These are phyloP conservation scores for Fusarium tricinctum DNA, from an alignment of 2,329 filamentous ascomycete genomes.

Conservation along the genomic window DNA sequence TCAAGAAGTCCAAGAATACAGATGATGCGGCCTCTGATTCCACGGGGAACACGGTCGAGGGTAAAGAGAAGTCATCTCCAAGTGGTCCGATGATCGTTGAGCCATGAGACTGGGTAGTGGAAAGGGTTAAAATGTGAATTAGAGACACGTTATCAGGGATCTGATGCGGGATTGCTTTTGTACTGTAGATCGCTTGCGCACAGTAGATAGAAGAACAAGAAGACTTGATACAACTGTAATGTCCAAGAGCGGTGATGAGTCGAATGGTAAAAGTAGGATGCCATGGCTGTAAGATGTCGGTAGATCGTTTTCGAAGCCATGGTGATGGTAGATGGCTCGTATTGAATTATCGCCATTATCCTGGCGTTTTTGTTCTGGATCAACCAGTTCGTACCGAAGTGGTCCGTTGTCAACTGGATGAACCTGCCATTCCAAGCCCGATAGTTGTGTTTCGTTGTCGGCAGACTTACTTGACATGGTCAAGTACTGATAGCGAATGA, in stretches of 20 bases:
- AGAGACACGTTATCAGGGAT: not conserved
- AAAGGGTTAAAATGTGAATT: not conserved
- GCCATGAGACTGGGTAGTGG: not conserved
- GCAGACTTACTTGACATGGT: rapidly evolving
- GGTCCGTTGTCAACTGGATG: not conserved
- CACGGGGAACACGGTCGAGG: not conserved
- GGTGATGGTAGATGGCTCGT: constrained; percentile 18
- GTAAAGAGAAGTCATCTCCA: constrained; percentile 5
- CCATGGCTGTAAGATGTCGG: constrained; percentile 4
- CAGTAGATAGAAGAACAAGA: not conserved
- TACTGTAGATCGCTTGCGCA: not conserved
- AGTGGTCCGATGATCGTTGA: constrained; percentile 13
- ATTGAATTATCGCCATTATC: not conserved
- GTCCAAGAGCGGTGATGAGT: not conserved
- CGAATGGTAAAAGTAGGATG: not conserved
- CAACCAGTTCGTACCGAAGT: constrained; percentile 18
- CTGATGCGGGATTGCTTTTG: not conserved
- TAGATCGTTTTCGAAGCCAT: constrained; percentile 15
- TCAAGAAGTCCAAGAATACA: constrained; percentile 6
- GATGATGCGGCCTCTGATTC: not conserved
- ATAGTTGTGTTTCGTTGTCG: rapidly evolving
- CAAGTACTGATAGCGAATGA: not conserved
- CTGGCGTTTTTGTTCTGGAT: rapidly evolving
- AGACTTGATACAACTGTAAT: constrained; percentile 5
- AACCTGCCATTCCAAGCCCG: constrained; percentile 1